Conservation (phyloP, 768 basidiomycete genomes). For the Hericium erinaceus region DNA sequence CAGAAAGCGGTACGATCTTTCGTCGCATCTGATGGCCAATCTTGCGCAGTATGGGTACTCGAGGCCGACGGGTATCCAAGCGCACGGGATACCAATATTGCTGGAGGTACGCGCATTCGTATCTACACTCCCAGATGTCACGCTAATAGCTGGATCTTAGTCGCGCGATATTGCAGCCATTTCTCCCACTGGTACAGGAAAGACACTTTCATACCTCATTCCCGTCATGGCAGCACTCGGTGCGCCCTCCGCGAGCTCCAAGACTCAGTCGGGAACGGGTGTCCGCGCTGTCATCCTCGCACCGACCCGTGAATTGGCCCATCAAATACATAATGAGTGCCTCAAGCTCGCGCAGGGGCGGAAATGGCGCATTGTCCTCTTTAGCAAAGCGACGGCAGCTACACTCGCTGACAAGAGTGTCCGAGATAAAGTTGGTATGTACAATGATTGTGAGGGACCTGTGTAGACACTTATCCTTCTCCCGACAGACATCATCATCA, state of each 20-base stretch:
- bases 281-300: constrained; percentile 76
- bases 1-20: constrained; percentile 44
- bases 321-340: constrained; percentile 91
- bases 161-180: constrained; percentile 85
- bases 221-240: constrained; percentile 62
- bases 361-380: constrained; percentile 75
- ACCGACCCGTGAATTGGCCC: constrained; percentile 92
- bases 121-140: not conserved
- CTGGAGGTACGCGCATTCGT: constrained; percentile 45
- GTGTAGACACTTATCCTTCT: too few species aligned
- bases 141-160: constrained; percentile 18
- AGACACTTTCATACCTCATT: constrained; percentile 87
- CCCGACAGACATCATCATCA: constrained; percentile 72
- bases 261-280: constrained; percentile 40
- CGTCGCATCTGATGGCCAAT: constrained; percentile 57
- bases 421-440: constrained; percentile 63
- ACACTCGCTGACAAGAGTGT: constrained; percentile 67
- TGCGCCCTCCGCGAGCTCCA: constrained; percentile 42
- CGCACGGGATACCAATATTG: constrained; percentile 71
- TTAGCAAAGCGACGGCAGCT: constrained; percentile 84
- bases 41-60: constrained; percentile 50
- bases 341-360: constrained; percentile 71
- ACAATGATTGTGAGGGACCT: constrained; percentile 16
- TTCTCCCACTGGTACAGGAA: constrained; percentile 96
- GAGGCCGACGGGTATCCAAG: constrained; percentile 74